Conservation (phyloP, 805 yeast species). For the Myxozyma lipomycoides region DNA sequence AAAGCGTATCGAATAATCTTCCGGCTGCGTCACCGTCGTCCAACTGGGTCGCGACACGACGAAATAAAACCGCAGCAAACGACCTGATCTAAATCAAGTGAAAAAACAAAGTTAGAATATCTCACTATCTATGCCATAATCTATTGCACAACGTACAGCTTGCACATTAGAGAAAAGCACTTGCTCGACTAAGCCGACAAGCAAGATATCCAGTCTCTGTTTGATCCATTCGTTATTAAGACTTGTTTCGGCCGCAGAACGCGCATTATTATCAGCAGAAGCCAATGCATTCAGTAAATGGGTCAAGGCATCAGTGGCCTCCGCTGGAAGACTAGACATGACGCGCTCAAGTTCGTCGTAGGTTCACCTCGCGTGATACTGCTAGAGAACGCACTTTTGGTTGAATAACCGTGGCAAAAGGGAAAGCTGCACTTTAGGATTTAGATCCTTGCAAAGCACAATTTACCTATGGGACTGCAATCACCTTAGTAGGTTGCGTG, state of each 20-base stretch:
- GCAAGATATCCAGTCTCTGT: conserved; percentile 62
- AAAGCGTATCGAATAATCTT: conserved; percentile 69
- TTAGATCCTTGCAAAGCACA: too few relatives aligned
- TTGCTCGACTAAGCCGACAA: conserved; percentile 77
- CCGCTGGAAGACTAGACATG: conserved; percentile 49
- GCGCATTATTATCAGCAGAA: conserved; percentile 69
- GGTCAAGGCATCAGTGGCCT: conserved; percentile 51
- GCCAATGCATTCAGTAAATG: conserved; percentile 64
- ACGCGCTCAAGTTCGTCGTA: neutral
- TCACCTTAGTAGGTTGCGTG: too few relatives aligned
- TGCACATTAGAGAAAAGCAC: conserved; percentile 56
- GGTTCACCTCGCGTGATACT: too few relatives aligned
- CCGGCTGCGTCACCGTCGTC: conserved; percentile 63
- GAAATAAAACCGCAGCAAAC: conserved; percentile 80
- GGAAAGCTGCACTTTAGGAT: too few relatives aligned
- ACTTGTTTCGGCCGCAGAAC: conserved; percentile 73
- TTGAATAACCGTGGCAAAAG: too few relatives aligned
- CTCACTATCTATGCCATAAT: neutral
- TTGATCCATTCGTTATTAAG: conserved; percentile 75
- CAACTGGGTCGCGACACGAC: conserved; percentile 68
- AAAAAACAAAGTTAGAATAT: neutral
- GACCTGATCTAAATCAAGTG: conserved; percentile 41
- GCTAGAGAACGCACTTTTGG: too few relatives aligned
- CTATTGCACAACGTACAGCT: conserved; percentile 44
- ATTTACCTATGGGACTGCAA: too few relatives aligned